phyloP scores from a whole-genome alignment of 2,329 filamentous ascomycete species.

The Aspergillus sp. region DNA sequence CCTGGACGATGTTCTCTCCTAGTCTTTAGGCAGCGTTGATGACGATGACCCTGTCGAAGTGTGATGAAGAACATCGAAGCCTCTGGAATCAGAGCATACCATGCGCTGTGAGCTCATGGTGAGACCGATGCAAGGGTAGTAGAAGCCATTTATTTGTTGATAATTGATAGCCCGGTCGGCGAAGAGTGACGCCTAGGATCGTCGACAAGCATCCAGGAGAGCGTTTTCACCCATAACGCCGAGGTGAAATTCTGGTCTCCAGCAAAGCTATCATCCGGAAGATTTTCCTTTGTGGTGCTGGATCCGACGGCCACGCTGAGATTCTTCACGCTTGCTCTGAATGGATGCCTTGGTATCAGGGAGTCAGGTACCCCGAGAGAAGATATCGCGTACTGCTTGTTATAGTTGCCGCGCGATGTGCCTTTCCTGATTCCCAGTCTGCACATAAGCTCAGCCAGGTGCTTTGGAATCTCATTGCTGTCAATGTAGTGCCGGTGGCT shows the following conservation, averaged over 20 bases:
- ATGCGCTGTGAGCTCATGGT: slow-evolving; percentile 29
- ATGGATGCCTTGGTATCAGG: slow-evolving; percentile 24
- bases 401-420: slow-evolving; percentile 30
- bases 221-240: slow-evolving; percentile 36
- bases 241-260: slow-evolving; percentile 42
- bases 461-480: slow-evolving; percentile 33
- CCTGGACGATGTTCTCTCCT: slow-evolving; percentile 44
- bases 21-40: slow-evolving; percentile 44
- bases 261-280: slow-evolving; percentile 44
- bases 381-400: slow-evolving; percentile 30
- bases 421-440: slow-evolving; percentile 33
- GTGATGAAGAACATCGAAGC: slow-evolving; percentile 43
- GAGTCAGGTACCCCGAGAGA: slow-evolving; percentile 37
- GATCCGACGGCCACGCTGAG: slow-evolving; percentile 43
- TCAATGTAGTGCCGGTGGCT: slow-evolving; percentile 38
- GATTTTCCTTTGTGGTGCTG: slow-evolving; percentile 43
- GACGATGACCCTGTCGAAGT: slow-evolving; percentile 42
- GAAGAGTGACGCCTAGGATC: slow-evolving; percentile 44
- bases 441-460: slow-evolving; percentile 28
- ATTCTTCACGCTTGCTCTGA: slow-evolving; percentile 19
- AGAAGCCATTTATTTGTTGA: slow-evolving; percentile 25
- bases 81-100: slow-evolving; percentile 37
- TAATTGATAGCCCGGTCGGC: slow-evolving; percentile 43
- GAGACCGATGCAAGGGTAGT: slow-evolving; percentile 23
- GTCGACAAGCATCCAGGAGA: slow-evolving; percentile 38